Conservation (phyloP, 352 stramenopile species). For the Pythium periplocum region DNA sequence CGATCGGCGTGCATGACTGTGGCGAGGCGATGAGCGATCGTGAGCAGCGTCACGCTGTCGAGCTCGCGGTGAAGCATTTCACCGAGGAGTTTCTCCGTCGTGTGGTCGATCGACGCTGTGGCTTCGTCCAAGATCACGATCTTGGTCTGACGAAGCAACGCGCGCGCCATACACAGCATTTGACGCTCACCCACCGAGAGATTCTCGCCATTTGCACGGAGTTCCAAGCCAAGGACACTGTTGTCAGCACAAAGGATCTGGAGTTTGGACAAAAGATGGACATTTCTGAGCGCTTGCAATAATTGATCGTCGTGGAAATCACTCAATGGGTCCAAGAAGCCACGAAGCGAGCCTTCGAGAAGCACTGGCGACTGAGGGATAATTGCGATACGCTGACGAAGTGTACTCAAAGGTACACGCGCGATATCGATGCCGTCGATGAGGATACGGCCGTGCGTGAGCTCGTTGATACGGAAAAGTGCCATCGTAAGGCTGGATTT, state of each 20-base stretch:
- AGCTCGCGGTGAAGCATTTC: slow-evolving; percentile 84
- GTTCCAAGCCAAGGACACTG: slow-evolving; percentile 61
- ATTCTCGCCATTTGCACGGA: slow-evolving; percentile 60
- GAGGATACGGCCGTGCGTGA: slow-evolving; percentile 81
- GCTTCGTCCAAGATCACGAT: slow-evolving; percentile 86
- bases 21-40: slow-evolving; percentile 88
- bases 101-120: slow-evolving; percentile 49
- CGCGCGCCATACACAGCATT: slow-evolving; percentile 11
- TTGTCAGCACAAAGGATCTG: slow-evolving; percentile 29
- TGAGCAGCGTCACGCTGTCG: slow-evolving; percentile 78
- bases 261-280: slow-evolving; percentile 1
- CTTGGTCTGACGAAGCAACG: slow-evolving; percentile 33
- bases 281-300: slow-evolving; percentile 42
- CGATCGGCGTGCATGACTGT: slow-evolving; percentile 88
- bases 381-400: slow-evolving; percentile 83
- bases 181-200: slow-evolving; percentile 93
- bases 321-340: slow-evolving; percentile 89
- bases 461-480: slow-evolving; percentile 89
- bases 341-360: slow-evolving; percentile 86
- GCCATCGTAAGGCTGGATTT: slow-evolving; percentile 82
- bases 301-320: slow-evolving; percentile 59
- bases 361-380: slow-evolving; percentile 91
- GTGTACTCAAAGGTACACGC: slow-evolving; percentile 69
- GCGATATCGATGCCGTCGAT: slow-evolving; percentile 89
- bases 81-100: slow-evolving; percentile 41